Base-by-base conservation (phyloP, 2,329 filamentous ascomycete genomes). In the Paramyrothecium sp. region DNA sequence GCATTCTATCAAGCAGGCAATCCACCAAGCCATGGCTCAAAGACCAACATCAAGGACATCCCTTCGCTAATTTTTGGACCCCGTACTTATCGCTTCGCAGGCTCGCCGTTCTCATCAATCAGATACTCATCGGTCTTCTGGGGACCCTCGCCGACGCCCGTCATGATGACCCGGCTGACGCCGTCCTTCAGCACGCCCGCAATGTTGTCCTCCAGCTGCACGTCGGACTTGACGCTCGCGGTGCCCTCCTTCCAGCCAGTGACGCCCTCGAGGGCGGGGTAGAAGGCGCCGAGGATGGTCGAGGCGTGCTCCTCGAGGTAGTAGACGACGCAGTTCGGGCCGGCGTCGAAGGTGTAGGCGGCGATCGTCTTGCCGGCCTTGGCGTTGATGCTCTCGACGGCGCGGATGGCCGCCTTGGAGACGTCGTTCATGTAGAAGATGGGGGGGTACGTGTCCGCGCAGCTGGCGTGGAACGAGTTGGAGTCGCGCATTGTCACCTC, bases 341-440 rank as follows among this genome's bases (percentile, higher is more conserved):
- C 95, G 0, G 95, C 95, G 71, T 99, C 95, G 69, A 98, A 99
- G 0, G 95, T 99, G 75, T 99, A 99, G 3, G 95, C 95, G 3
- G 91, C 92, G 19, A 98, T 83, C 0, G 85, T 88, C 76, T 87
- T 89, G 55, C 91, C 92, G 4, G 90, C 91, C 22, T 83, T 82
- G 55, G 82, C 81, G 71, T 99, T 99, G 77, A 98, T 91, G 65
- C 88, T 84, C 78, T 99, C 92, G 30, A 97, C 93, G 17, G 92
- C 87, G 54, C 91, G 84, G 59, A 99, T 91, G 7, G 94, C 92
- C 1, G 94, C 92, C 41, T 90, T 82, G 20, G 89, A 94, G 17
- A 94, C 88, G 71, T 99, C 95, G 76, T 97, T 99, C 82, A 99
- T 88, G 81, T 99, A 99, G 77, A 97, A 97, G 71, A 99, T 99